These are phyloP conservation scores for Trypanosomatidae sp. DNA, from an alignment of 208 protist genomes.

Conservation along the genomic window DNA sequence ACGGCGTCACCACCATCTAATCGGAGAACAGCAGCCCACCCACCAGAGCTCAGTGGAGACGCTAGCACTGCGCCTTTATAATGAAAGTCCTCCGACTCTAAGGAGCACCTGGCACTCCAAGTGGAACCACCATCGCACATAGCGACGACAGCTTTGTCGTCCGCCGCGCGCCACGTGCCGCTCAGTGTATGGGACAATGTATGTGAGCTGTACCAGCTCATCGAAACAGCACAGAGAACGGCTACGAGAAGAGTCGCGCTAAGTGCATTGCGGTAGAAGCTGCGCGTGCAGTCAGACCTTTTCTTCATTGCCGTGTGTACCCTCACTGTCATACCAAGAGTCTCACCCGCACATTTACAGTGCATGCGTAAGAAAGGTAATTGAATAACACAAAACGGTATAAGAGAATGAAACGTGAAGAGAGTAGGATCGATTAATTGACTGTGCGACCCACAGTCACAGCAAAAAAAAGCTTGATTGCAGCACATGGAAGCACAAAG, in stretches of 20 bases:
- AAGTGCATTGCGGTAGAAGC: conserved; percentile 15
- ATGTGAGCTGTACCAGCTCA: conserved; percentile 41
- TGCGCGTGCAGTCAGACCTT: not conserved
- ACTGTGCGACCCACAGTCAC: not conserved
- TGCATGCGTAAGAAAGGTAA: not conserved
- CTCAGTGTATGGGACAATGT: conserved; percentile 29
- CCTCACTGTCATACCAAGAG: not conserved
- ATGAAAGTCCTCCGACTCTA: conserved; percentile 8
- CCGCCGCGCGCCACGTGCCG: conserved; percentile 27
- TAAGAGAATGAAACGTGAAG: not conserved
- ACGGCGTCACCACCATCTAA: not conserved
- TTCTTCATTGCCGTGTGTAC: not conserved
- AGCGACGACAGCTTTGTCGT: conserved; percentile 11
- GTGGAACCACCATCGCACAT: conserved; percentile 11
- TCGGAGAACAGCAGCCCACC: conserved; percentile 20
- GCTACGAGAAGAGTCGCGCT: conserved; percentile 19
- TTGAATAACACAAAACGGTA: not conserved
- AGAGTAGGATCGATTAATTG: not conserved
- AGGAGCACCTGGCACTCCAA: conserved; percentile 15
- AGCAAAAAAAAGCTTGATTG: not conserved
- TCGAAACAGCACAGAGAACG: conserved; percentile 30
- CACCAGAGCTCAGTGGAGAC: conserved; percentile 25
- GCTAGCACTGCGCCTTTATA: conserved; percentile 13
- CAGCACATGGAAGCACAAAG: not conserved
- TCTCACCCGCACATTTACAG: too few species aligned